Conservation (phyloP, 139 green algal genomes). For the Chlamydomonas schloesseri region DNA sequence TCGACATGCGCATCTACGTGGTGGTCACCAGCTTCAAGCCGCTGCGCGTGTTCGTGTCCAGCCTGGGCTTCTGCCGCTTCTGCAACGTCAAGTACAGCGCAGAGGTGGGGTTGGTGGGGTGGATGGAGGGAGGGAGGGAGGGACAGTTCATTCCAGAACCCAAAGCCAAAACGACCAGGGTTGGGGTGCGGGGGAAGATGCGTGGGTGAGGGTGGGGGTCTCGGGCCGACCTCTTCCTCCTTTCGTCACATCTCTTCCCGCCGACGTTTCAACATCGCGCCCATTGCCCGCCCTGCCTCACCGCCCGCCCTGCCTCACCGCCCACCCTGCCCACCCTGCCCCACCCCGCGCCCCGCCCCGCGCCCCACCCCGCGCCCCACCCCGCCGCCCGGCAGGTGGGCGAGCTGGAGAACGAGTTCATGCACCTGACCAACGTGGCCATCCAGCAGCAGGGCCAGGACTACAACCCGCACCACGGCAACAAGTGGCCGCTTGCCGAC, state of each 20-base stretch:
- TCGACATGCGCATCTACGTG: constrained; percentile 84
- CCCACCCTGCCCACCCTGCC: too few relatives aligned
- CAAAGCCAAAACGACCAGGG: too few relatives aligned
- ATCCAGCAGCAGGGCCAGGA: constrained; percentile 79
- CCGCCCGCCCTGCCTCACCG: too few relatives aligned
- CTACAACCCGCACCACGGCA: constrained; percentile 78
- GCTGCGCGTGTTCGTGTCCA: constrained; percentile 66
- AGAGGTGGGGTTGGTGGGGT: constrained; percentile 26
- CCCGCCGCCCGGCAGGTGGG: not conserved
- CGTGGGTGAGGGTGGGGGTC: too few relatives aligned
- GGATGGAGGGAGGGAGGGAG: too few relatives aligned
- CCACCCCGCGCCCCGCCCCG: too few relatives aligned
- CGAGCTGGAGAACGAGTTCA: constrained; percentile 62
- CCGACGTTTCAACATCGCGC: too few relatives aligned
- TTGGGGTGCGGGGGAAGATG: too few relatives aligned
- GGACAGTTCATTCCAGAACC: too few relatives aligned
- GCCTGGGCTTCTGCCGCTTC: constrained; percentile 83
- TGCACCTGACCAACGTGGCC: constrained; percentile 89
- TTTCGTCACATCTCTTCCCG: too few relatives aligned
- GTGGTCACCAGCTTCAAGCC: constrained; percentile 64
- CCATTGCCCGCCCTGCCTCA: too few relatives aligned
- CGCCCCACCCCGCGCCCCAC: not conserved
- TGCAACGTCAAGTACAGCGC: constrained; percentile 84
- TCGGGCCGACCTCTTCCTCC: too few relatives aligned
- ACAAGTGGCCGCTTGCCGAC: constrained; percentile 80